Evolutionary conservation across 2,329 filamentous ascomycete species (phyloP).

Genomic region (Sarocladiaceae sp.): DNA sequence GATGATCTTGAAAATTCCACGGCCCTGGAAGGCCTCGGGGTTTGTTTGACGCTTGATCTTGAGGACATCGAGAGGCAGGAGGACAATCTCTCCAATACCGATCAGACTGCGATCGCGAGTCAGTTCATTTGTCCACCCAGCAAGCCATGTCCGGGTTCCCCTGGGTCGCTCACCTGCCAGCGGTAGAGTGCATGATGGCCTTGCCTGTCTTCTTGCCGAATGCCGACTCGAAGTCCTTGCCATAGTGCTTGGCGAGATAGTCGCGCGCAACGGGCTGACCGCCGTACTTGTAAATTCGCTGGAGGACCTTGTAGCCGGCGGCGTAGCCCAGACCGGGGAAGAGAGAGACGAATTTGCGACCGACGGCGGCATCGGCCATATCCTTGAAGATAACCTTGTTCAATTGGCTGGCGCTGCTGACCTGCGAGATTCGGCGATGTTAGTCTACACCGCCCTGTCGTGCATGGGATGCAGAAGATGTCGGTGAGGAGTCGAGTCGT

Average conservation of each 20-base stretch:
- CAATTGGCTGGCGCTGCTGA: slow-evolving; percentile 48
- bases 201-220: slow-evolving; percentile 98
- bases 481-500: slow-evolving; percentile 44
- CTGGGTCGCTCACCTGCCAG: slow-evolving; percentile 60
- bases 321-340: slow-evolving; percentile 97
- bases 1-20: slow-evolving; percentile 84
- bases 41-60: slow-evolving; percentile 99
- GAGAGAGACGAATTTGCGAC: slow-evolving; percentile 83
- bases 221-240: slow-evolving; percentile 73
- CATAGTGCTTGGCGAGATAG: slow-evolving; percentile 74
- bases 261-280: slow-evolving; percentile 94
- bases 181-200: slow-evolving; percentile 95
- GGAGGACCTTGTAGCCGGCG: slow-evolving; percentile 93
- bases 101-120: slow-evolving; percentile 60
- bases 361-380: slow-evolving; percentile 63
- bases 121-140: slow-evolving; percentile 10
- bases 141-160: background rate
- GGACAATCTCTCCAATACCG: slow-evolving; percentile 93
- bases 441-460: slow-evolving; percentile 8
- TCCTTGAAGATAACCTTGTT: slow-evolving; percentile 94
- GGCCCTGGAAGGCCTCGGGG: slow-evolving; percentile 92
- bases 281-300: slow-evolving; percentile 98
- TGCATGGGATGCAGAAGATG: slow-evolving; percentile 2
- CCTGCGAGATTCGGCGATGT: slow-evolving; percentile 16
- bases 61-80: slow-evolving; percentile 90